A percentile compares a stretch with the other conserved stretches of the same genome.
Conservation (phyloP, 495 filamentous ascomycete species). For the Xylaria palmicola region DNA sequence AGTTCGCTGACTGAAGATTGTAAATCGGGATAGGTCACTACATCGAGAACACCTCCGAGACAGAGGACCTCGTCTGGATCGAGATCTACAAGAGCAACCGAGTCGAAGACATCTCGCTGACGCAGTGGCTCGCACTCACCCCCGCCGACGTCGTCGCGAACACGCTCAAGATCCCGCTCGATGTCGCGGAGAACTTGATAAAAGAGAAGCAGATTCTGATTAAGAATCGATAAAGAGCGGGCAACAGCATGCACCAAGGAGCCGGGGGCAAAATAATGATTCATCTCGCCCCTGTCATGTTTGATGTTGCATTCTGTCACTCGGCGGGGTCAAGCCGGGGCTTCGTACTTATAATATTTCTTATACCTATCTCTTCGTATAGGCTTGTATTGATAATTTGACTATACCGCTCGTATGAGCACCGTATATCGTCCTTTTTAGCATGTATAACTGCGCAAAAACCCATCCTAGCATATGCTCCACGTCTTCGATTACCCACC, state of each 20-base stretch:
- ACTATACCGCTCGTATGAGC: neutral
- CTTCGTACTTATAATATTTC: neutral
- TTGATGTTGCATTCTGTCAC: neutral
- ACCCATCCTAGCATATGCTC: too few relatives aligned
- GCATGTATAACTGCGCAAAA: too few relatives aligned
- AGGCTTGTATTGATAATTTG: neutral
- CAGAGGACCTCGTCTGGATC: constrained; percentile 61
- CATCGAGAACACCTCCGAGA: constrained; percentile 63
- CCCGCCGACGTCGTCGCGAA: constrained; percentile 59
- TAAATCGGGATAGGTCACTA: constrained; percentile 45
- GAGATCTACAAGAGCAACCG: constrained; percentile 65
- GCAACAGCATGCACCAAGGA: too few relatives aligned
- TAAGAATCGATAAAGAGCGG: constrained; percentile 17
- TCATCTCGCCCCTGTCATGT: neutral
- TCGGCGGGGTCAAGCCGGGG: neutral
- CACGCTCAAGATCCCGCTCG: constrained; percentile 56
- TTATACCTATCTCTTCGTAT: neutral
- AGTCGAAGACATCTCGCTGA: constrained; percentile 56
- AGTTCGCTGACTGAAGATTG: neutral
- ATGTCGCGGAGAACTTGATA: constrained; percentile 56
- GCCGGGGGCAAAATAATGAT: neutral
- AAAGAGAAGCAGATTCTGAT: constrained; percentile 63
- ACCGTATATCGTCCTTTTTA: too few relatives aligned
- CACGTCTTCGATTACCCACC: too few relatives aligned
- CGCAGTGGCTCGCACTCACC: constrained; percentile 65